Base-by-base conservation (phyloP, 2,329 filamentous ascomycete species). In the Lasiodiplodia sp. region DNA sequence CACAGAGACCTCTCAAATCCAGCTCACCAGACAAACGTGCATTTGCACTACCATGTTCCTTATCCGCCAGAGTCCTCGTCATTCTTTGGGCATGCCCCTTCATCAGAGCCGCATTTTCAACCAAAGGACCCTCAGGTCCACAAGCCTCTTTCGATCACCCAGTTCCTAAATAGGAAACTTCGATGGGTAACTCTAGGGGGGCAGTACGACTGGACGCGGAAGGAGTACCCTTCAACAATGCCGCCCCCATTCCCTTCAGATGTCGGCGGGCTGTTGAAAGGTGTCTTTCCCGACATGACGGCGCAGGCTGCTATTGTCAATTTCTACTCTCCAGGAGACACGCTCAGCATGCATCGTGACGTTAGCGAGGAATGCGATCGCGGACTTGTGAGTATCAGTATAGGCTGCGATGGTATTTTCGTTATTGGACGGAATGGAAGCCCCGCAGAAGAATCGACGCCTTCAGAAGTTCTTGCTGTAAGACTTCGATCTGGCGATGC, bases 181-280 rank as follows among this genome's bases (percentile, higher is more conserved):
- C 93, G 95, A 73, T 99, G 96, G 96, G 88, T 96, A 52, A 98
- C 95, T 0, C 87, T 99, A 2, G 96, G 96, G 62, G 95, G 94
- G 0, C 96, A 98, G 79, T 98, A 98, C 79, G 92, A 98, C 82
- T 98, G 95, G 96, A 96, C 94, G 0, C 87, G 88, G 68, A 94
- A 97, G 72, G 82, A 88, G 14, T 98, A 98, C 76, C 94, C 94
- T 0, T 78, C 83, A 11, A 84, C 86, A n/a, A 70, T 78, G 3
- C 90, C 92, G 0, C 93, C 93, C 0, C 75, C 82, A 0, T 97
- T 97, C 73, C 94, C 95, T 0, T 51, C 78, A 1, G 93, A 97
- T 75, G 86, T 96, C 60, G 88, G 88, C 4, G 78, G 76, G 1
- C 86, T 97, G 8, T 82, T 97, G 0, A 84, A 88, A 67, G 80